These are phyloP conservation scores for Fusarium abutilonis DNA, from an alignment of 2,329 filamentous ascomycete species.

Conservation along the genomic window DNA sequence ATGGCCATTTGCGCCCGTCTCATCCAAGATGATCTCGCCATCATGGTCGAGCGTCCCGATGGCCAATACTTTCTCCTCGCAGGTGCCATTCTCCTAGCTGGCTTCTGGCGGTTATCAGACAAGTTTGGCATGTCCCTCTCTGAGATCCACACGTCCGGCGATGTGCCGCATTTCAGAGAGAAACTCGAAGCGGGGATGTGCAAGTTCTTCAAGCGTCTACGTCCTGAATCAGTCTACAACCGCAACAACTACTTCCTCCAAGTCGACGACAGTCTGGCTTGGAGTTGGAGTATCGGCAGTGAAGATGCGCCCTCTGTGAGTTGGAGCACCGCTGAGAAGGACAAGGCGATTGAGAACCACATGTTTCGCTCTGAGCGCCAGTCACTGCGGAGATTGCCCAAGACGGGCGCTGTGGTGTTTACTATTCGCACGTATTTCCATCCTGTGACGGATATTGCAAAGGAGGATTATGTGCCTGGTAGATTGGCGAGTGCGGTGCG, in stretches of 20 bases:
- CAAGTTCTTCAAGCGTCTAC: conserved; percentile 80
- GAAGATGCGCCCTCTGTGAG: conserved; percentile 73
- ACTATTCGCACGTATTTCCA: conserved; percentile 85
- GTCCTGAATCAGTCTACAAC: conserved; percentile 69
- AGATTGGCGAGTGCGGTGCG: conserved; percentile 79
- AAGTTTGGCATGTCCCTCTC: conserved; percentile 83
- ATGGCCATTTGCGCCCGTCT: conserved; percentile 79
- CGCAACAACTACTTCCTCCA: conserved; percentile 91
- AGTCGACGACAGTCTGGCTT: conserved; percentile 79
- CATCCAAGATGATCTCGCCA: conserved; percentile 82
- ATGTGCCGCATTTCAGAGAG: conserved; percentile 76
- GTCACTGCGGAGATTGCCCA: conserved; percentile 70
- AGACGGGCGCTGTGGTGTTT: conserved; percentile 70
- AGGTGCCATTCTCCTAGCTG: conserved; percentile 77
- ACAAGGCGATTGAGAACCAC: conserved; percentile 76
- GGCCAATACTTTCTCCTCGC: conserved; percentile 84
- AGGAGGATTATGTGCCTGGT: conserved; percentile 81
- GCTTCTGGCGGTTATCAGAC: conserved; percentile 85
- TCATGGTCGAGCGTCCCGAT: conserved; percentile 81
- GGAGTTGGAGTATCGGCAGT: conserved; percentile 78
- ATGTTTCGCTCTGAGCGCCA: conserved; percentile 82
- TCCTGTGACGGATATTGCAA: conserved; percentile 71
- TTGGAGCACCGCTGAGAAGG: conserved; percentile 81
- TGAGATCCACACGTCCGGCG: conserved; percentile 81
- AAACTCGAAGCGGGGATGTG: conserved; percentile 82